Percentiles rank a stretch among this genome's conserved stretches.
phyloP scores from a whole-genome alignment of 225 moss, liverwort and hornwort genomes.

The Neckera pumila region DNA sequence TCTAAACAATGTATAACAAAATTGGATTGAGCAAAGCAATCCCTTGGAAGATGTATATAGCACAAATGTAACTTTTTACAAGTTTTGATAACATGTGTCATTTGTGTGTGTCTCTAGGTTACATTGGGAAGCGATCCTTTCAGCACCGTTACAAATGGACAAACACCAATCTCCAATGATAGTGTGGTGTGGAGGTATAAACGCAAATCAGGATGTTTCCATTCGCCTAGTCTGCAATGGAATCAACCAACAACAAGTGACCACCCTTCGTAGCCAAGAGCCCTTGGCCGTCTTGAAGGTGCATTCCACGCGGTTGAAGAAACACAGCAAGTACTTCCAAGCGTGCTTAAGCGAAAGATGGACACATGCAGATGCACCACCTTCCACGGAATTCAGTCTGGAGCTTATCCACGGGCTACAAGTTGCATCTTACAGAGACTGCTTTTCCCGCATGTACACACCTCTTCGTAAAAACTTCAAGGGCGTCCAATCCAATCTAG shows the following conservation, averaged over 20 bases:
- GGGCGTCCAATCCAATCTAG: neutral
- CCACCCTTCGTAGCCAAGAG: neutral
- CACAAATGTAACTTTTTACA: too few species aligned
- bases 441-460: too few species aligned
- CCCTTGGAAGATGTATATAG: neutral
- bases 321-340: too few species aligned
- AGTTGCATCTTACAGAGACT: too few species aligned
- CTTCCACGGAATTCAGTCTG: too few species aligned
- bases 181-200: neutral
- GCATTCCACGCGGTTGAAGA: neutral
- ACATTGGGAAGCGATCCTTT: too few species aligned
- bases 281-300: neutral
- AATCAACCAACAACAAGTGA: neutral
- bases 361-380: too few species aligned
- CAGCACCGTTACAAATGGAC: neutral
- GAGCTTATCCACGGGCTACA: too few species aligned
- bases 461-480: neutral
- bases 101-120: too few species aligned
- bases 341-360: too few species aligned
- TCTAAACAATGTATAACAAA: too few species aligned
- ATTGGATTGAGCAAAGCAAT: neutral
- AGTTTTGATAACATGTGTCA: too few species aligned
- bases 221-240: neutral
- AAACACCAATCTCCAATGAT: neutral
- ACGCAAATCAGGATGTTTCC: neutral